Evolutionary conservation across 148 eudicot genomes (phyloP).

Genomic region (Rhododendron henanense): DNA sequence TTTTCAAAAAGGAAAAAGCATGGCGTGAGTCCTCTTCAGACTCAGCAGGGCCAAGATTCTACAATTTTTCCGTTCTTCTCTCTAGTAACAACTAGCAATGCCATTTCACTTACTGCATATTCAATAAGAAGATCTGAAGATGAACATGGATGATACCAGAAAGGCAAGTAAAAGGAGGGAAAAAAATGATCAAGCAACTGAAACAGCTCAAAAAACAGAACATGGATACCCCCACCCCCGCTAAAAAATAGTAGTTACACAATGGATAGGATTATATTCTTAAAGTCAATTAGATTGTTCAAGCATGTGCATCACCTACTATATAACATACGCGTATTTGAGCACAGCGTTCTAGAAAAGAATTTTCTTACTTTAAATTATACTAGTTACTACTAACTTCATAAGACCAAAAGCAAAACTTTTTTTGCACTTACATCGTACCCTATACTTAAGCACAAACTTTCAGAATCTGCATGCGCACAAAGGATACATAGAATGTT

Average conservation of each 20-base stretch:
- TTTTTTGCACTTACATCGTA: background rate
- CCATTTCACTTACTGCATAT: background rate
- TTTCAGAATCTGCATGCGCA: background rate
- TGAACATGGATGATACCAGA: background rate
- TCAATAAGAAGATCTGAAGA: background rate
- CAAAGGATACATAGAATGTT: background rate
- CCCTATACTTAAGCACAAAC: background rate
- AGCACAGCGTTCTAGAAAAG: background rate
- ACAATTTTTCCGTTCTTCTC: background rate
- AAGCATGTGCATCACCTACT: background rate
- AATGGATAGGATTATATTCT: background rate
- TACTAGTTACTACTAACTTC: background rate
- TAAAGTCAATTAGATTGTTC: background rate
- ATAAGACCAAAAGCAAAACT: background rate
- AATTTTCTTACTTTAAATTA: background rate
- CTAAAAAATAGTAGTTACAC: background rate
- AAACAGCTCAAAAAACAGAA: background rate
- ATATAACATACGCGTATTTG: background rate
- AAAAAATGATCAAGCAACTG: background rate
- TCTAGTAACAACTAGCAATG: too few relatives aligned
- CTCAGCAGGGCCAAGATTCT: conserved; percentile 1
- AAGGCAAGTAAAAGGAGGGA: background rate
- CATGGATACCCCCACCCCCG: background rate
- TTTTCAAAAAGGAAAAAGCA: background rate
- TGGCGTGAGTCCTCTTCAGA: background rate